phyloP scores from a whole-genome alignment of 2,329 filamentous ascomycete genomes.

The Monilinia laxa region DNA sequence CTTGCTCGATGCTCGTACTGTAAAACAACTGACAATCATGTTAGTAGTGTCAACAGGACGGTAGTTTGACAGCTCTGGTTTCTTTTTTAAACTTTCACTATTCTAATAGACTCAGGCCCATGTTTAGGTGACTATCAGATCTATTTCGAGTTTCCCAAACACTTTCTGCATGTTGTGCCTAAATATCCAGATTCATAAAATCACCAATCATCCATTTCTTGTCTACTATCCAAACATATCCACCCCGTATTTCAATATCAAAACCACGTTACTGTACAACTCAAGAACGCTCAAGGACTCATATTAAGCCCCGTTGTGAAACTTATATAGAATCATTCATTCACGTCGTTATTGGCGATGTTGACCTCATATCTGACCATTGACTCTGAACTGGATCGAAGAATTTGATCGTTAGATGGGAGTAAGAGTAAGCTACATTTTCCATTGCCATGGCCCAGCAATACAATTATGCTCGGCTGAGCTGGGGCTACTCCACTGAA shows the following conservation, averaged over 20 bases:
- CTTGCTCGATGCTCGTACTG: neutral
- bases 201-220: neutral
- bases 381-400: too few species aligned
- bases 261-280: too few species aligned
- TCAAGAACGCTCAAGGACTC: too few species aligned
- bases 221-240: too few species aligned
- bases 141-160: neutral
- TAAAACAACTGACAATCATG: neutral
- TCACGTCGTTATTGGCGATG: too few species aligned
- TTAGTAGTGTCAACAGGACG: neutral
- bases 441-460: neutral
- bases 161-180: neutral
- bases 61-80: neutral
- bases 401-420: too few species aligned
- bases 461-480: constrained; percentile 2
- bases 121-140: neutral
- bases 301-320: too few species aligned
- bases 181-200: neutral
- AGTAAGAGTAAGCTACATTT: too few species aligned
- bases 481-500: neutral
- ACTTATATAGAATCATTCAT: too few species aligned
- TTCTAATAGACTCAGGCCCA: neutral
- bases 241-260: too few species aligned
- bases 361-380: too few species aligned
- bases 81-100: constrained; percentile 1